Percentiles rank a stretch among this genome's conserved stretches.
phyloP scores from a whole-genome alignment of 768 basidiomycete genomes.

The Xerocomus spinulosus region DNA sequence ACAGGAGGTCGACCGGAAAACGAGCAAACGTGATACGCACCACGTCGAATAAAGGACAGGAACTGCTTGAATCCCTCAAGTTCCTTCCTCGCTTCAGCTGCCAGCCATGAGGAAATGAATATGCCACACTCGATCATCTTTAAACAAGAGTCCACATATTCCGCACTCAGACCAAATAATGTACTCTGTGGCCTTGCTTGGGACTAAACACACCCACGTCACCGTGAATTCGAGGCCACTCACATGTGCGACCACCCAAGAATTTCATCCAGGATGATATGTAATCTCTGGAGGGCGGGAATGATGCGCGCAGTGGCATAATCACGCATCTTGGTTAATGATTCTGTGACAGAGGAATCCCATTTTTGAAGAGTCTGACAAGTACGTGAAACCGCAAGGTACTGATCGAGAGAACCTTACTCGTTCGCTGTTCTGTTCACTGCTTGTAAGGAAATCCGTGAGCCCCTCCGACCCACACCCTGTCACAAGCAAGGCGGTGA shows the following conservation, averaged over 20 bases:
- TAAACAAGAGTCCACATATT: conserved; percentile 51
- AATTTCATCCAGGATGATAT: conserved; percentile 73
- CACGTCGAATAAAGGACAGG: conserved; percentile 70
- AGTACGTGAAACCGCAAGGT: conserved; percentile 16
- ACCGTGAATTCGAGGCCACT: conserved; percentile 24
- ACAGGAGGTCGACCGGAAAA: conserved; percentile 10
- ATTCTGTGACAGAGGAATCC: conserved; percentile 70
- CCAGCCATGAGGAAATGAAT: conserved; percentile 64
- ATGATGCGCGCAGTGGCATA: conserved; percentile 63
- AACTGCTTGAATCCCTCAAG: conserved; percentile 73
- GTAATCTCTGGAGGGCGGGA: conserved; percentile 72
- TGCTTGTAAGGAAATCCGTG: conserved; percentile 69
- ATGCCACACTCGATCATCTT: conserved; percentile 53
- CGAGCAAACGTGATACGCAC: conserved; percentile 37
- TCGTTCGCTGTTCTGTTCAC: conserved; percentile 78
- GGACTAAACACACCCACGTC: conserved; percentile 8
- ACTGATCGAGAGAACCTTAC: conserved; percentile 37
- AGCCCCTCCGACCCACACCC: conserved; percentile 70
- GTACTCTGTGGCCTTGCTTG: conserved; percentile 51
- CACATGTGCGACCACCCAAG: conserved; percentile 75
- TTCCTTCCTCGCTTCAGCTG: conserved; percentile 61
- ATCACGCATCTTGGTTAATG: conserved; percentile 69
- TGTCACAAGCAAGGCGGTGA: conserved; percentile 65
- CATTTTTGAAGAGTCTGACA: conserved; percentile 74
- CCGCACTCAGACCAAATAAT: conserved; percentile 49